These are phyloP conservation scores for Xylariaceae sp. DNA, from an alignment of 2,329 filamentous ascomycete genomes.

Conservation along the genomic window DNA sequence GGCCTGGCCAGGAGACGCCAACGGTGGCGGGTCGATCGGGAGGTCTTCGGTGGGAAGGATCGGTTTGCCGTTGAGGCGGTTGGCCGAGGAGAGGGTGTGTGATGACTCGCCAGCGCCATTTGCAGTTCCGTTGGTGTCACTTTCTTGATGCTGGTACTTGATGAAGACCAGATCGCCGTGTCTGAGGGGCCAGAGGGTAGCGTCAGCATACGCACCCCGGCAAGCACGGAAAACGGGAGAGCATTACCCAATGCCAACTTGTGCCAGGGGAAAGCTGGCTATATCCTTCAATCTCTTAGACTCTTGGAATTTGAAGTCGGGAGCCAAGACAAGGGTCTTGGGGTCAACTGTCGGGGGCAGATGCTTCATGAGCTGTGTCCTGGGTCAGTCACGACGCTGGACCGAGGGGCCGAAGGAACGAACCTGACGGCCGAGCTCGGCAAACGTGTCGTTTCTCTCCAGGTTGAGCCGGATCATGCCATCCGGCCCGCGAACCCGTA, in stretches of 20 bases:
- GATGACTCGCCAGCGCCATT: conserved; percentile 28
- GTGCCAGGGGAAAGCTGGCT: conserved; percentile 44
- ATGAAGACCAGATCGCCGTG: conserved; percentile 91
- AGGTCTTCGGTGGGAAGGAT: conserved; percentile 62
- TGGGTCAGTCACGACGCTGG: conserved; percentile 6
- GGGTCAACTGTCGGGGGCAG: conserved; percentile 57
- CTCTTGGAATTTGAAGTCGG: conserved; percentile 50
- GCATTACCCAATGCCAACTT: conserved; percentile 51
- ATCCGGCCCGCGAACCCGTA: conserved; percentile 84
- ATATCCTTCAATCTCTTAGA: conserved; percentile 53
- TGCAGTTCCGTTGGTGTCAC: conserved; percentile 28
- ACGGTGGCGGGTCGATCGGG: conserved; percentile 51
- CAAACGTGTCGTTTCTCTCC: conserved; percentile 66
- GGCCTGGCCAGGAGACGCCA: conserved; percentile 48
- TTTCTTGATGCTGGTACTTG: conserved; percentile 58
- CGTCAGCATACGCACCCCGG: neutral
- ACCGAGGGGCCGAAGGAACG: conserved; percentile 3
- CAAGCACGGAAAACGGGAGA: conserved; percentile 7
- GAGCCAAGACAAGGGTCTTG: conserved; percentile 53
- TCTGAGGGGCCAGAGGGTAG: conserved; percentile 33
- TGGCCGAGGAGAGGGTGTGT: conserved; percentile 35
- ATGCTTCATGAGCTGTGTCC: conserved; percentile 44
- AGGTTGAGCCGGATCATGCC: conserved; percentile 84
- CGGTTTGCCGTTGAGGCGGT: conserved; percentile 71
- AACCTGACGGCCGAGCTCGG: conserved; percentile 49